Evolutionary conservation across 352 stramenopile genomes (phyloP).

Genomic region (Pythium sukuiense): DNA sequence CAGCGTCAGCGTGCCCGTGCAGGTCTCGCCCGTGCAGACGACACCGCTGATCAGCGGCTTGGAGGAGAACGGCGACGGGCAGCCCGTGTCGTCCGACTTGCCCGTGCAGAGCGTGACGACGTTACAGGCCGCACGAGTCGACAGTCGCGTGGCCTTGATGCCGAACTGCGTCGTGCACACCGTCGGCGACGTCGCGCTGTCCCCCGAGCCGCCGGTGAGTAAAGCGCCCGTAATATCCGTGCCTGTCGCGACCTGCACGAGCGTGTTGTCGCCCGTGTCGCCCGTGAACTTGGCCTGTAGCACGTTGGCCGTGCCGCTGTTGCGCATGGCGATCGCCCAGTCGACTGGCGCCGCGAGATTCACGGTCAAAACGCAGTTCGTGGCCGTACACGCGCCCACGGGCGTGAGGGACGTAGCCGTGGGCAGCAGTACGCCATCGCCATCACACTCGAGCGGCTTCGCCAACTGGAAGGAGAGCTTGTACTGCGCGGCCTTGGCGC

Average conservation of each 20-base stretch:
- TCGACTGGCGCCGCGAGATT: slow-evolving; percentile 52
- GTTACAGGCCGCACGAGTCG: slow-evolving; percentile 53
- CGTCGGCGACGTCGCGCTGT: slow-evolving; percentile 29
- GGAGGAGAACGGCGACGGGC: slow-evolving; percentile 34
- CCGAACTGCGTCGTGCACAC: slow-evolving; percentile 49
- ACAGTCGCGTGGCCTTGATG: slow-evolving; percentile 57
- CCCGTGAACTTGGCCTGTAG: slow-evolving; percentile 52
- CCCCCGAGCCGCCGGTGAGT: slow-evolving; percentile 25
- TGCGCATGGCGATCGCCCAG: slow-evolving; percentile 67
- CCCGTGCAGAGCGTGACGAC: slow-evolving; percentile 56
- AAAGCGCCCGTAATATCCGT: slow-evolving; percentile 35
- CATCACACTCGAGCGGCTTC: slow-evolving; percentile 49
- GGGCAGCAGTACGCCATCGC: slow-evolving; percentile 39
- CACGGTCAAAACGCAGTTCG: slow-evolving; percentile 54
- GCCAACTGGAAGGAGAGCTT: slow-evolving; percentile 47
- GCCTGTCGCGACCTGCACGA: slow-evolving; percentile 50
- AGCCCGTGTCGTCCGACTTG: slow-evolving; percentile 40
- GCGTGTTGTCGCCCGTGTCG: slow-evolving; percentile 34
- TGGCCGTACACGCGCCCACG: slow-evolving; percentile 36
- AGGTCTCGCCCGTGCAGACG: slow-evolving; percentile 42
- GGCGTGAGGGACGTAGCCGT: slow-evolving; percentile 35
- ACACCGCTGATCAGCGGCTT: slow-evolving; percentile 42
- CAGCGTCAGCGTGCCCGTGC: slow-evolving; percentile 50
- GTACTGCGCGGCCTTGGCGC: slow-evolving; percentile 26
- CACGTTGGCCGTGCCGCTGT: slow-evolving; percentile 35